Evolutionary conservation across 1,139 yeast species (phyloP).

Genomic region (Yamadazyma conglobata): DNA sequence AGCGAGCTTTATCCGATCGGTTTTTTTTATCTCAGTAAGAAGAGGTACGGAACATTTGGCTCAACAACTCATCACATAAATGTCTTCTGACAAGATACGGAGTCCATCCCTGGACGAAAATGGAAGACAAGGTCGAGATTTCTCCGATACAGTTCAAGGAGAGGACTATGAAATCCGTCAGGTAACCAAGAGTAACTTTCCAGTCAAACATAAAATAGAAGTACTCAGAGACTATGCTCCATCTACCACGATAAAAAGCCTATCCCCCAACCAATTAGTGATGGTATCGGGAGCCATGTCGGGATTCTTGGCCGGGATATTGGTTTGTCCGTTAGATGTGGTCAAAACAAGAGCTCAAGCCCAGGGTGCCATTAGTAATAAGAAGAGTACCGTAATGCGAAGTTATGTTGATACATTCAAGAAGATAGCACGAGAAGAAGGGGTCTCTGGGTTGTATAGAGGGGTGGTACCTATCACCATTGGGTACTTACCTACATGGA

Average conservation of each 20-base stretch:
- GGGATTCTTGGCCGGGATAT: slow-evolving; percentile 45
- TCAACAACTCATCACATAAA: no score
- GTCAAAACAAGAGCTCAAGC: slow-evolving; percentile 47
- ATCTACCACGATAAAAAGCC: slow-evolving; percentile 20
- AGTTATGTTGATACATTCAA: slow-evolving; percentile 63
- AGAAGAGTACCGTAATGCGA: slow-evolving; percentile 33
- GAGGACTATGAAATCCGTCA: slow-evolving; percentile 37
- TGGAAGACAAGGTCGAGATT: slow-evolving; percentile 19
- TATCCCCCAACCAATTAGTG: slow-evolving; percentile 35
- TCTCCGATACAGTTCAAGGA: slow-evolving; percentile 39
- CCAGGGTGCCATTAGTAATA: slow-evolving; percentile 25
- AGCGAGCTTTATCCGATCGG: slow-evolving; percentile 6
- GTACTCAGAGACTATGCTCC: slow-evolving; percentile 21
- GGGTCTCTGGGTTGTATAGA: slow-evolving; percentile 76
- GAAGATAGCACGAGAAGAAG: slow-evolving; percentile 71
- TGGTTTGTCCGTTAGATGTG: slow-evolving; percentile 48
- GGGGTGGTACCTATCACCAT: slow-evolving; percentile 88
- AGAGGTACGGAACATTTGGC: no score
- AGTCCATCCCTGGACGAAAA: neutral
- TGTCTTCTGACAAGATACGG: slow-evolving; percentile 4
- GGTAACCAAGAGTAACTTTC: slow-evolving; percentile 19
- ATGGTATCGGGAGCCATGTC: slow-evolving; percentile 45
- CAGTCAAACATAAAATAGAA: slow-evolving; percentile 22
- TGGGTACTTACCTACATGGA: slow-evolving; percentile 98
- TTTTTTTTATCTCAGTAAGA: no score